Base-by-base conservation (phyloP, 2,329 filamentous ascomycete genomes). In the Diaporthe sp. region DNA sequence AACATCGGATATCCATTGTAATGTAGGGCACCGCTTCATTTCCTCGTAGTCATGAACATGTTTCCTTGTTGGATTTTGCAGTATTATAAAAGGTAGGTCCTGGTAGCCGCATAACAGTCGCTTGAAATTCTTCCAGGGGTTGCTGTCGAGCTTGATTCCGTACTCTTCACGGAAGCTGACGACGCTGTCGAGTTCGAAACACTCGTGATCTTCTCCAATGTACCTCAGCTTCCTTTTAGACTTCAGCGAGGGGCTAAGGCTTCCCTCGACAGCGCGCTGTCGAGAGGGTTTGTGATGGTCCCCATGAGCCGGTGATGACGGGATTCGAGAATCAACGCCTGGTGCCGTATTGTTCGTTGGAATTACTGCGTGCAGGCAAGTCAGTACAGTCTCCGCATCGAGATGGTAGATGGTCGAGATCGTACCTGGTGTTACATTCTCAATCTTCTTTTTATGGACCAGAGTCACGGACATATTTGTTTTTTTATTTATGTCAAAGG, bases 11-110 rank as follows among this genome's bases (percentile, higher is more conserved):
- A 72, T 61, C 55, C 55, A 61, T 37, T 49, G 13, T 17, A 59
- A 7, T 8, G 70, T 72, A 9, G 70, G 53, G 49, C 53, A 72
- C n/a, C 42, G 51, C 37, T 51, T 59, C 70, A 72, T 72, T 25
- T 62, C 39, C 2, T 61, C 70, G 31, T 61, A 72, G 3, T 51
- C 70, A 4, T 12, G 25, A 2, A 37, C 42, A 5, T 72, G 70
- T 15, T 37, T 22, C 3, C 34, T 72, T 15, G 70, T 49, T 4
- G 70, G 70, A 28, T 62, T 72, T 13, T 62, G 70, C 19, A 72
- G 58, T 17, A 72, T 17, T 49, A 72, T 72, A 4, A 72, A 62
- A 4, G 70, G 70, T 1, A 72, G 25, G 42, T 72, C 70, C 31
- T 49, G 70, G 31, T 22, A 61, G 0, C 70, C 70, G 7, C 39